phyloP scores from a whole-genome alignment of 1,284 basidiomycete genomes.

The Kwoniella shivajii region DNA sequence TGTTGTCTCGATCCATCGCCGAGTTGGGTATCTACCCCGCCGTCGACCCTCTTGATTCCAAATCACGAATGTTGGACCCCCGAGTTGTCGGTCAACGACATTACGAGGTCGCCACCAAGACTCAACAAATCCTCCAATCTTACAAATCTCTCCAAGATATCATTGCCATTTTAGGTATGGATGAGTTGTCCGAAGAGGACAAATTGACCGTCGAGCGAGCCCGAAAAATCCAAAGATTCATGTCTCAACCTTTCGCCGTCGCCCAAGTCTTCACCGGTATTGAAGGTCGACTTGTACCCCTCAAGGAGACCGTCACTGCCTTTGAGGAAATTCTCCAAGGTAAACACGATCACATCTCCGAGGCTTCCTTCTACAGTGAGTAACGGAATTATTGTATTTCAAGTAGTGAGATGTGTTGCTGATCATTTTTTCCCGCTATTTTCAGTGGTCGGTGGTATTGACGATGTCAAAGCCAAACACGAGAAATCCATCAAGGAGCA shows the following conservation, averaged over 20 bases:
- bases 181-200: slow-evolving; percentile 99
- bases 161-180: slow-evolving; percentile 83
- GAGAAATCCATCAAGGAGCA: slow-evolving; percentile 94
- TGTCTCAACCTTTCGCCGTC: slow-evolving; percentile 99
- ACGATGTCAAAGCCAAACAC: slow-evolving; percentile 94
- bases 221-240: slow-evolving; percentile 78
- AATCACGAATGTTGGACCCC: slow-evolving; percentile 99
- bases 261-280: slow-evolving; percentile 99
- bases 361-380: slow-evolving; percentile 83
- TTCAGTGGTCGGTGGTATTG: slow-evolving; percentile 62
- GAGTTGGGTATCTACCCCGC: slow-evolving; percentile 99
- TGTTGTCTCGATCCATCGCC: slow-evolving; percentile 97
- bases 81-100: slow-evolving; percentile 92
- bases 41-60: slow-evolving; percentile 98
- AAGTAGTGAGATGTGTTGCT: not conserved
- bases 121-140: slow-evolving; percentile 98
- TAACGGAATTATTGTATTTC: not conserved
- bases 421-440: not conserved
- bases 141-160: slow-evolving; percentile 96
- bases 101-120: slow-evolving; percentile 91
- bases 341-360: slow-evolving; percentile 82
- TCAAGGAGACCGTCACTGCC: slow-evolving; percentile 89
- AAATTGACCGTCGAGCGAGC: slow-evolving; percentile 86
- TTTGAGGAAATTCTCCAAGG: slow-evolving; percentile 97
- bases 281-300: slow-evolving; percentile 90